Evolutionary conservation across 192 early-diverging fungal genomes (phyloP), one percentile per base, ranked within the genome.

Genomic region (Backusella sp.): DNA sequence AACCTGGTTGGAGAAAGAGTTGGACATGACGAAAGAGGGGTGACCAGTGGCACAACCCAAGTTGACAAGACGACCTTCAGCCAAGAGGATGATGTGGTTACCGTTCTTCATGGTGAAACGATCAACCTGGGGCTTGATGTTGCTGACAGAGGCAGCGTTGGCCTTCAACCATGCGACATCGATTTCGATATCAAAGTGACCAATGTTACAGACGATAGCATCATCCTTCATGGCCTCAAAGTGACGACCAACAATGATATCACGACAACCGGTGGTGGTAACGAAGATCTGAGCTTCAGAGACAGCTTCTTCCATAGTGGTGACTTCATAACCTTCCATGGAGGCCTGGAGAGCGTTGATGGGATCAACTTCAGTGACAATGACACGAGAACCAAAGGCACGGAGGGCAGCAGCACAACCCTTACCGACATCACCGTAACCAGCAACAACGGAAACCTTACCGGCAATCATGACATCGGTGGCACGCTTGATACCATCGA

Each of bases 351-450:
- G 91, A 76, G 96, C 98, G 91, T 97, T 99, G 92, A 99, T 99
- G 85, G 98, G 96, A 89, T 99, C 98, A 79, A 98, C 93, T 87
- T 98, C 96, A 75, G 96, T 98, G 69, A 99, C 89, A 77, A 99
- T 88, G 84, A 99, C 97, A 88, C 96, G 96, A 77, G 97, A 92
- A 83, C 97, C 97, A 94, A 99, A 97, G 77, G 95, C 96, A 84
- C 94, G 92, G 84, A 99, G 93, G 73, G 97, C 96, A 83, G 92
- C 93, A 79, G 97, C 96, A 84, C 95, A 97, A 80, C 97, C 97
- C 94, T 99, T 99, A 86, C 97, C 97, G 84, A 99, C 97, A 88
- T 99, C 97, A 88, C 97, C 97, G 93, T 98, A 99, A 84, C 97
- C 96, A 82, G 96, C 96, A 82, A 98, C 96, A 73, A 98, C 94